These are phyloP conservation scores for Malus fusca DNA, from an alignment of 306 rosid species.

Conservation along the genomic window DNA sequence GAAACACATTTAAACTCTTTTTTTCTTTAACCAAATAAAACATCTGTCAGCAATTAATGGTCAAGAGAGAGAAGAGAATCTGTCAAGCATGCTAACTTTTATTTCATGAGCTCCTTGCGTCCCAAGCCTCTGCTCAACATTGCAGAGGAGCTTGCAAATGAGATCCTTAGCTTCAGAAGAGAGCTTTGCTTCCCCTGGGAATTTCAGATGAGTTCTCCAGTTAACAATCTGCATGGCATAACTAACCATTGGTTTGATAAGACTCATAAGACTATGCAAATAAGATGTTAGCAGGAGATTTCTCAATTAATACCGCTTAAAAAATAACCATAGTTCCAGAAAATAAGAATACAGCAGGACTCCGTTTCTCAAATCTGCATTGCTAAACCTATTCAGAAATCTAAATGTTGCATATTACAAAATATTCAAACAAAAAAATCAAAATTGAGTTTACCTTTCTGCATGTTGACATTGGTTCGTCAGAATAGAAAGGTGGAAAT, in stretches of 20 bases:
- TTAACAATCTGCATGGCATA: constrained; percentile 58
- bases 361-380: neutral
- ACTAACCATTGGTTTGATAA: constrained; percentile 15
- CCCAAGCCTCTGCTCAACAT: constrained; percentile 82
- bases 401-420: neutral
- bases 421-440: neutral
- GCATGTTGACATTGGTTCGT: constrained; percentile 79
- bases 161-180: constrained; percentile 80
- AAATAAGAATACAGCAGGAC: too few relatives aligned
- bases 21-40: neutral
- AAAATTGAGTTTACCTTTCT: constrained; percentile 51
- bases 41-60: neutral
- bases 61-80: neutral
- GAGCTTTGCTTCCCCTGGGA: constrained; percentile 69
- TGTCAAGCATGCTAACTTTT: constrained; percentile 37
- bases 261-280: constrained; percentile 2
- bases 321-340: neutral
- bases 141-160: constrained; percentile 71
- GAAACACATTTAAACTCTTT: neutral
- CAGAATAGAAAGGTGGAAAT: constrained; percentile 80
- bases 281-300: neutral
- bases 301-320: neutral
- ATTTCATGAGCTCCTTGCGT: constrained; percentile 81
- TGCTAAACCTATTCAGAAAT: neutral
- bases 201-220: constrained; percentile 75